Base-by-base conservation (phyloP, 1,284 basidiomycete species). In the Pseudomicrostroma phylloplanum region DNA sequence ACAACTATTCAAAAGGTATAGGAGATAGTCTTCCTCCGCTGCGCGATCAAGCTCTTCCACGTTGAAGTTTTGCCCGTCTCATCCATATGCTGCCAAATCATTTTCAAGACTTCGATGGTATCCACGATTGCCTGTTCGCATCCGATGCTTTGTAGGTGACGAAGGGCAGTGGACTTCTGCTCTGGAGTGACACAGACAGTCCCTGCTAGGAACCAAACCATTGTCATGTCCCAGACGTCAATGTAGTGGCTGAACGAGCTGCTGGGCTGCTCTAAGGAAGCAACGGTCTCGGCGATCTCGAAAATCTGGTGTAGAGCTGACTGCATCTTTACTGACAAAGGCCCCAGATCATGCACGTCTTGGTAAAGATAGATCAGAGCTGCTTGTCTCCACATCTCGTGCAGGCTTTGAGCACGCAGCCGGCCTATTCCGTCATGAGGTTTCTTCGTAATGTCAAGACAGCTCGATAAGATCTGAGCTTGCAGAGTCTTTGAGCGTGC, bases 161-260 rank as follows among this genome's bases (percentile, higher is more conserved):
- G 58, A 23, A 70, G 65, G 51, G 67, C 68, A 40, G 67, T 65
- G 46, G 60, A 56, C 2, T 68, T 42, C 17, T 72, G 64, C 12
- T 55, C 19, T 17, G 58, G 30, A 6, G 64, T 68, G 36, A 72
- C 58, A n/a, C 68, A 62, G 6, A 68, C 65, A 7, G 68, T 70
- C 12, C 55, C 60, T 19, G 64, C 66, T 2, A 72, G 53, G 64
- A 70, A 72, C 70, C 70, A 72, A 1, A 72, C 68, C 21, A 67
- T 68, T 58, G 64, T 65, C 70, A 72, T 70, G 25, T 72, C 70
- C 70, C 70, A 72, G 30, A 56, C 60, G 1, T 69, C 64, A 12
- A 68, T 65, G 40, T 67, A 42, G 13, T 21, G 39, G 9, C 19
- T 41, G 21, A n/a, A 23, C 56, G n/a, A 19, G 4, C n/a, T 11